Evolutionary conservation across 352 stramenopile species (phyloP), one percentile per base, ranked within the genome.

Genomic region (Globisporangium canariense): DNA sequence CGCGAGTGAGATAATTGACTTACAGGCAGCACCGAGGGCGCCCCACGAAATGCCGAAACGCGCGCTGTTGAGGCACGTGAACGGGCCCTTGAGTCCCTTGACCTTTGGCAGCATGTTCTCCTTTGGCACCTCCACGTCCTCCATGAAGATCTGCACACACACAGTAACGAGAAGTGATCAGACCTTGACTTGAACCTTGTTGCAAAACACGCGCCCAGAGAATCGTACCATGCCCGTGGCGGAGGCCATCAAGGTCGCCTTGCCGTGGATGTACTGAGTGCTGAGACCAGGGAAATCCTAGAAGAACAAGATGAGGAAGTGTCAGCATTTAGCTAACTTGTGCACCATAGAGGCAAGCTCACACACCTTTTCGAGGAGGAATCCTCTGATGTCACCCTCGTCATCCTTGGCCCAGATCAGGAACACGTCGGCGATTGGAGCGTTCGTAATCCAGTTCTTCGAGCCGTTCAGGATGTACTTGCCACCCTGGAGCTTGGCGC

Each of bases 11-110:
- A 50, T n/a, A 51, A 0, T 0, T 25, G 6, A 62, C 83, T 52
- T 83, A 94, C 83, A 89, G 64, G 97, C 97, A 61, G 97, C 97
- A 46, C 97, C 97, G 54, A 99, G 81, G 13, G 93, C 89, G 60
- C 97, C 97, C 96, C 96, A 99, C 14, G 96, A 94, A 71, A 99
- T 99, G 38, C 97, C 97, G 70, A 96, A 99, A 25, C 97, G 88
- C 52, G 97, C 97, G 69, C 96, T 99, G 79, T 99, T 99, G 16
- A 99, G 70, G 68, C 97, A 99, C 43, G 86, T 96, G 75, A 99
- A 99, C 13, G 97, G 97, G n/a, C 96, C 97, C 76, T 96, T 94
- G 32, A 95, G 77, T 1, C 84, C 84, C 70, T 93, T 95, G 52
- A 90, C 86, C 71, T 94, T 90, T 1, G 86, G 88, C 32, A 99